Conservation (phyloP, 805 yeast species). For the Candida insectalens region DNA sequence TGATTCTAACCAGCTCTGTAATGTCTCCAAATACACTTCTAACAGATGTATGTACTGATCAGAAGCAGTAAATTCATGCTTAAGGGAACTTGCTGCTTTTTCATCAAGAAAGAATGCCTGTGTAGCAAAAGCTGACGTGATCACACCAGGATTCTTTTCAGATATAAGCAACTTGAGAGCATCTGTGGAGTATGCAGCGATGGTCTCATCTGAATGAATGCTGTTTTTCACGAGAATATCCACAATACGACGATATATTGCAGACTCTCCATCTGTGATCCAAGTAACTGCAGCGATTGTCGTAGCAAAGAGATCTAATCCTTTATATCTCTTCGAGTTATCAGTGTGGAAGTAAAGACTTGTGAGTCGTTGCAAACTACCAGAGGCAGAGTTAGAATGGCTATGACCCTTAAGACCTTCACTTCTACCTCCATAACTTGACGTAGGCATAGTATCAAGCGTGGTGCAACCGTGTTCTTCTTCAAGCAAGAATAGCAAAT, state of each 20-base stretch:
- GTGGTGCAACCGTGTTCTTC: slow-evolving; percentile 37
- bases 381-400: background rate
- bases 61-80: slow-evolving; percentile 50
- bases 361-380: slow-evolving; percentile 20
- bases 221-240: slow-evolving; percentile 74
- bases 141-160: slow-evolving; percentile 55
- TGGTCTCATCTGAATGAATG: slow-evolving; percentile 52
- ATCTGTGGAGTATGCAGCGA: slow-evolving; percentile 52
- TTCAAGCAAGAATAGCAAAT: slow-evolving; percentile 52
- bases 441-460: slow-evolving; percentile 4
- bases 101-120: slow-evolving; percentile 73
- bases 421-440: too few relatives aligned
- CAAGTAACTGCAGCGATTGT: slow-evolving; percentile 69
- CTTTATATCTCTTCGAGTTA: slow-evolving; percentile 20
- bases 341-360: slow-evolving; percentile 29
- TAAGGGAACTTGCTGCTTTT: slow-evolving; percentile 45
- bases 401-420: too few relatives aligned
- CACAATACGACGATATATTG: slow-evolving; percentile 50
- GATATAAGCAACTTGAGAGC: slow-evolving; percentile 61
- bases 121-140: slow-evolving; percentile 69
- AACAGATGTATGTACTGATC: slow-evolving; percentile 50
- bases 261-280: slow-evolving; percentile 29
- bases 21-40: slow-evolving; percentile 65
- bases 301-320: slow-evolving; percentile 56
- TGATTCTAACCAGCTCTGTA: slow-evolving; percentile 74